Conservation (phyloP, 805 yeast genomes). For the Sugiyamaella lignohabitans region DNA sequence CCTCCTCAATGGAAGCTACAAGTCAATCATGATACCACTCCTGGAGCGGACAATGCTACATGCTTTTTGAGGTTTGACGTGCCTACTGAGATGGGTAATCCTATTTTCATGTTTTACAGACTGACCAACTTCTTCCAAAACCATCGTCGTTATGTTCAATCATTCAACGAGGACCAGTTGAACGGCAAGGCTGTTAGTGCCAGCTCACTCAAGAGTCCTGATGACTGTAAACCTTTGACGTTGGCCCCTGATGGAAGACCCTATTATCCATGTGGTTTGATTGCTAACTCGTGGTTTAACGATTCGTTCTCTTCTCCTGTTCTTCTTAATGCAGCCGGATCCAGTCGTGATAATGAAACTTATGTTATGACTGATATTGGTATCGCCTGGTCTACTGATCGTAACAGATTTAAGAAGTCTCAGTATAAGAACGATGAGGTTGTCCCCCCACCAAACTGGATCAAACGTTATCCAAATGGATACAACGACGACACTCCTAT, state of each 20-base stretch:
- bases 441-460: slow-evolving; percentile 96
- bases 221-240: slow-evolving; percentile 61
- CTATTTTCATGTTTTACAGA: slow-evolving; percentile 73
- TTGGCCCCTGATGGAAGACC: slow-evolving; percentile 48
- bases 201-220: slow-evolving; percentile 40
- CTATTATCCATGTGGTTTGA: slow-evolving; percentile 90
- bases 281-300: slow-evolving; percentile 88
- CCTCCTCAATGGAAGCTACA: slow-evolving; percentile 62
- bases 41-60: slow-evolving; percentile 23
- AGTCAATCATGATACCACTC: slow-evolving; percentile 32
- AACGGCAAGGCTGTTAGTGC: slow-evolving; percentile 63
- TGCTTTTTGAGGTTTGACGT: slow-evolving; percentile 69
- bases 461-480: slow-evolving; percentile 70
- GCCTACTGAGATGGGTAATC: slow-evolving; percentile 63
- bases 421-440: slow-evolving; percentile 59
- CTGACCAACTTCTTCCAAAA: slow-evolving; percentile 90
- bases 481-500: slow-evolving; percentile 68
- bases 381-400: slow-evolving; percentile 84
- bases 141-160: slow-evolving; percentile 87
- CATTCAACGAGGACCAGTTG: slow-evolving; percentile 74
- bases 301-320: slow-evolving; percentile 66
- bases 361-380: slow-evolving; percentile 46
- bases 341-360: slow-evolving; percentile 25
- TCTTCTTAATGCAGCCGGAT: slow-evolving; percentile 29
- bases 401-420: slow-evolving; percentile 65